phyloP scores from a whole-genome alignment of 2,329 filamentous ascomycete genomes.

The Fusarium equiseti region DNA sequence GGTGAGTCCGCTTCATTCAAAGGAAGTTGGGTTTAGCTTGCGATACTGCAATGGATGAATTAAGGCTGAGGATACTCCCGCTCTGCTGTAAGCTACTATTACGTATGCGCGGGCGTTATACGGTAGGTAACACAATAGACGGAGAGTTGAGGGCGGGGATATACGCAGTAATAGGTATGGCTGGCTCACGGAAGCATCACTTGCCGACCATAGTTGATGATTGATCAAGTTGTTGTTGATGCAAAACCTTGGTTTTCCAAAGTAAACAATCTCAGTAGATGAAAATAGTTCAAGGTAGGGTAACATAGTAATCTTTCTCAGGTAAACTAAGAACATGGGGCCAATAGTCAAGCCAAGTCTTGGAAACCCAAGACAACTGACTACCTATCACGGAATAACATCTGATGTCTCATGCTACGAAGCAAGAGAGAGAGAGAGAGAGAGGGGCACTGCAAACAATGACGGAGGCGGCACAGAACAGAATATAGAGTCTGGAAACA shows the following conservation, averaged over 20 bases:
- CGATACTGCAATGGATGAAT: conserved; percentile 2
- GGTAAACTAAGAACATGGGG: conserved; percentile 21
- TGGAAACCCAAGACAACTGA: conserved; percentile 23
- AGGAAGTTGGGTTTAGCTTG: conserved; percentile 18
- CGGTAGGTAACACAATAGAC: conserved; percentile 7
- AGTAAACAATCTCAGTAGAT: background rate
- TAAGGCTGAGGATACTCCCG: conserved; percentile 17
- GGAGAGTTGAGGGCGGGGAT: conserved; percentile 38
- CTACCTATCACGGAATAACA: background rate
- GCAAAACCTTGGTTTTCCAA: background rate
- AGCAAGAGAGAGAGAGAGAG: background rate
- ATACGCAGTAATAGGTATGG: background rate
- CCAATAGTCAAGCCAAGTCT: conserved; percentile 8
- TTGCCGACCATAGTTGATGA: background rate
- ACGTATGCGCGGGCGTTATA: background rate
- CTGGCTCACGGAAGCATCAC: background rate
- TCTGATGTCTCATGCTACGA: background rate
- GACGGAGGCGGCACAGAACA: conserved; percentile 8
- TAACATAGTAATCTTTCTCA: conserved; percentile 2
- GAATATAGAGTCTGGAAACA: background rate
- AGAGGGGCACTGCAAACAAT: conserved; percentile 13
- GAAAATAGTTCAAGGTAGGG: background rate
- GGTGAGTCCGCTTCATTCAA: conserved; percentile 33
- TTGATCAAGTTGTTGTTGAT: background rate
- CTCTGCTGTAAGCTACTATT: background rate